Conservation (phyloP, 1,139 yeast species). For the Kodamaea sp. region DNA sequence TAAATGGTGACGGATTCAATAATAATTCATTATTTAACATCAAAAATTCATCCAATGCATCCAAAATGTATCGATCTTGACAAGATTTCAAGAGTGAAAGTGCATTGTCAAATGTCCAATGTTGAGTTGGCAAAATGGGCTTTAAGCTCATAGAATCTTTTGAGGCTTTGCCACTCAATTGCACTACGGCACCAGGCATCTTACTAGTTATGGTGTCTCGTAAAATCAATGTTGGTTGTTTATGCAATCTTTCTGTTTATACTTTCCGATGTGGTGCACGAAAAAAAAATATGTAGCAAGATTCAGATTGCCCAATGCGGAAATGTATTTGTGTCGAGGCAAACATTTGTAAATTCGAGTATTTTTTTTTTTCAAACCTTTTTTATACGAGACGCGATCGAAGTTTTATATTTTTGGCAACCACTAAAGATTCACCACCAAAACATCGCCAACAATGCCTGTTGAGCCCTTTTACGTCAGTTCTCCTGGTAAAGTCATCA, state of each 20-base stretch:
- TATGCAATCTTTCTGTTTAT: background rate
- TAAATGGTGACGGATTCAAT: constrained; percentile 36
- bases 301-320: constrained; percentile 4
- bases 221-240: constrained; percentile 1
- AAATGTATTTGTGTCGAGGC: background rate
- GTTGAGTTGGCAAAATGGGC: constrained; percentile 37
- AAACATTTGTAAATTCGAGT: no score
- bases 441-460: no score
- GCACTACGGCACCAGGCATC: constrained; percentile 7
- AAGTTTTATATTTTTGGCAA: no score
- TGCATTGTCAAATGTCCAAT: constrained; percentile 45
- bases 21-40: constrained; percentile 27
- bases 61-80: constrained; percentile 31
- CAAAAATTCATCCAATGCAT: constrained; percentile 46
- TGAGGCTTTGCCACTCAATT: constrained; percentile 4
- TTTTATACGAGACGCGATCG: background rate
- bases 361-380: background rate
- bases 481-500: constrained; percentile 95
- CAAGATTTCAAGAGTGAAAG: constrained; percentile 30
- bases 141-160: constrained; percentile 21
- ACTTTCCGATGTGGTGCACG: background rate
- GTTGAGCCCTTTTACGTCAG: constrained; percentile 62
- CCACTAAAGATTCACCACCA: no score
- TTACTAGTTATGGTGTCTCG: background rate
- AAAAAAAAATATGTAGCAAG: background rate